These are phyloP conservation scores for Kitagawia praeruptora DNA, from an alignment of 129 eudicot species.

Conservation along the genomic window DNA sequence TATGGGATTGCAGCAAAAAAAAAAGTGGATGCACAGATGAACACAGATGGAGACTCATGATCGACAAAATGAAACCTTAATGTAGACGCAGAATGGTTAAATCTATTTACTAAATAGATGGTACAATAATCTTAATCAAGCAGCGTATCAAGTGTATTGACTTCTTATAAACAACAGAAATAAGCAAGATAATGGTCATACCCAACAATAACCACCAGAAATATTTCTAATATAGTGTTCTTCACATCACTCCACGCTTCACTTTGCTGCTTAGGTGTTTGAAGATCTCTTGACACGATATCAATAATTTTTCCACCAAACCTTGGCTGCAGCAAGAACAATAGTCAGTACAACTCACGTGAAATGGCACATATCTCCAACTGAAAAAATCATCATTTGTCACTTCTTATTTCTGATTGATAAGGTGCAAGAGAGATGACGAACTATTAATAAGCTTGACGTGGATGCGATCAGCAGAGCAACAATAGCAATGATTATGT, in stretches of 20 bases:
- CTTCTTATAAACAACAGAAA: background rate
- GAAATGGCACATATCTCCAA: background rate
- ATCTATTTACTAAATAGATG: background rate
- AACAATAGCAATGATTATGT: constrained; percentile 50
- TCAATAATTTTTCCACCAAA: constrained; percentile 87
- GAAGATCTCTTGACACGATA: constrained; percentile 61
- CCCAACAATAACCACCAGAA: constrained; percentile 65
- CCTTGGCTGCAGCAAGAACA: constrained; percentile 51
- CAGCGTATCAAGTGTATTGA: background rate
- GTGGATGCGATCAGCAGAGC: constrained; percentile 79
- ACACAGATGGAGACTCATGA: background rate
- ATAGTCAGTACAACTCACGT: background rate
- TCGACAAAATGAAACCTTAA: background rate
- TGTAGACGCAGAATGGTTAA: background rate
- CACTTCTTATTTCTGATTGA: too few relatives aligned
- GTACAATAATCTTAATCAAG: background rate
- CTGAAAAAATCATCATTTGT: background rate
- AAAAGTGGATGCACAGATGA: background rate
- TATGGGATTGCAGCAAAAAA: too few relatives aligned
- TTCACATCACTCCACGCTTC: constrained; percentile 50
- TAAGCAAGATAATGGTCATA: constrained; percentile 21
- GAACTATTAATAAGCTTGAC: constrained; percentile 60
- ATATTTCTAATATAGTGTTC: constrained; percentile 58
- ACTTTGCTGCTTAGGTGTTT: constrained; percentile 62
- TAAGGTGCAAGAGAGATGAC: constrained; percentile 4